Base-by-base conservation (phyloP, 2,329 filamentous ascomycete species). In the Sphaceloma murrayae region DNA sequence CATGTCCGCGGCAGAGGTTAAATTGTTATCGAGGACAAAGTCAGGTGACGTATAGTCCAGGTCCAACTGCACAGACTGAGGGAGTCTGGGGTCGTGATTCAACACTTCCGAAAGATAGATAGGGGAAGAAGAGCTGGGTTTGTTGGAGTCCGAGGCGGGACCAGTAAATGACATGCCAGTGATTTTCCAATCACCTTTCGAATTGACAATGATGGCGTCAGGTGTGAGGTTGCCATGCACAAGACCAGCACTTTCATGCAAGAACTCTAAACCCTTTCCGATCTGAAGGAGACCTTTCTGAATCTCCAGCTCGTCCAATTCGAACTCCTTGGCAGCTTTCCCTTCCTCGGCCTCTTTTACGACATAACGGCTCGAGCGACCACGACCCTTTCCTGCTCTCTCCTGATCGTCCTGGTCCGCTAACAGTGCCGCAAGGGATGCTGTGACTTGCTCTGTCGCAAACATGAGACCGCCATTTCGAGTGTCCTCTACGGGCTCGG, bases 141-240 rank as follows among this genome's bases (percentile, higher is more conserved):
- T 53, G 19, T 77, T 80, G 14, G 83, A 84, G 54, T 77, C 75
- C 53, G 87, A 83, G 38, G 85, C 77, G 10, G 87, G 84, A 34
- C 84, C 84, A 59, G 83, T 85, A 62, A 95, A 98, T 0, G 83
- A 78, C 29, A 98, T 73, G n/a, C 89, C 91, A 54, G 87, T 89
- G 49, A 98, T 85, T 62, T 98, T 98, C 91, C 91, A 98, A 63
- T 98, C 91, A 36, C 85, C 94, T 76, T 98, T 98, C 30, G 85
- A 78, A 65, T 98, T 98, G 62, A 98, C 78, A 52, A 94, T 82
- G 51, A 98, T 79, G 13, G 88, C 85, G 51, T 96, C 89, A 0
- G 91, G 91, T 0, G 88, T 96, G 51, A 98, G 64, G 59, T 98
- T 98, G 36, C 84, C 86, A 63, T 98, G 91, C 0, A 96, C 85